Conservation (phyloP, 768 basidiomycete species). For the Leccinum pellstonianum region DNA sequence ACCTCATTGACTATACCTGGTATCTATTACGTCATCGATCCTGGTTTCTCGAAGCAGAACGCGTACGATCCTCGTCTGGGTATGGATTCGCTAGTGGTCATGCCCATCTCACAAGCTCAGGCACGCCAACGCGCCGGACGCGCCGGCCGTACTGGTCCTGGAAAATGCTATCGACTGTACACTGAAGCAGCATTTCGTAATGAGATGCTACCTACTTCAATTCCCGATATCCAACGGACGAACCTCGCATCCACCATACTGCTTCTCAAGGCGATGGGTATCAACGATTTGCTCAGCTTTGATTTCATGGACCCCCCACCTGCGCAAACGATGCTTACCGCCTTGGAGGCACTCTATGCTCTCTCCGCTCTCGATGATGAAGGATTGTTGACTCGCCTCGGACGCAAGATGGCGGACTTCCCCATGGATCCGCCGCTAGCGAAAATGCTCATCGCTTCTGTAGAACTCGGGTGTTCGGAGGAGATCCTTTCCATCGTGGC, state of each 20-base stretch:
- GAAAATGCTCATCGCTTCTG: conserved; percentile 98
- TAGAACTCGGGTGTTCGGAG: conserved; percentile 96
- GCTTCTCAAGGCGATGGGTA: conserved; percentile 97
- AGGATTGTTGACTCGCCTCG: conserved; percentile 89
- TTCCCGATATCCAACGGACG: conserved; percentile 96
- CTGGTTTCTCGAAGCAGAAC: conserved; percentile 98
- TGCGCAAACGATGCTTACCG: conserved; percentile 94
- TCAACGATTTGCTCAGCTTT: conserved; percentile 96
- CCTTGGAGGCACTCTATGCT: conserved; percentile 91
- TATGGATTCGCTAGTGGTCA: conserved; percentile 98
- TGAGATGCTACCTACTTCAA: conserved; percentile 97
- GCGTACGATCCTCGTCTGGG: conserved; percentile 96
- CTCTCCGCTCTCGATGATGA: conserved; percentile 96
- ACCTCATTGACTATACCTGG: conserved; percentile 98
- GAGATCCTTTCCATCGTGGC: conserved; percentile 97
- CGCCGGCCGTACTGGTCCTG: conserved; percentile 96
- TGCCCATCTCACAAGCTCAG: conserved; percentile 98
- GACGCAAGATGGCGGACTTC: conserved; percentile 99
- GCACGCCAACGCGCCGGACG: conserved; percentile 94
- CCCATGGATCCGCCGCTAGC: conserved; percentile 96
- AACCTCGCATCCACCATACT: conserved; percentile 92
- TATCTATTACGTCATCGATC: conserved; percentile 98
- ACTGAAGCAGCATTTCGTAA: conserved; percentile 98
- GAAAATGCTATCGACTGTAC: conserved; percentile 96
- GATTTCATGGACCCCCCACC: conserved; percentile 99